These are phyloP conservation scores for Schizopora paradoxa DNA, from an alignment of 1,284 basidiomycete species.

Conservation along the genomic window DNA sequence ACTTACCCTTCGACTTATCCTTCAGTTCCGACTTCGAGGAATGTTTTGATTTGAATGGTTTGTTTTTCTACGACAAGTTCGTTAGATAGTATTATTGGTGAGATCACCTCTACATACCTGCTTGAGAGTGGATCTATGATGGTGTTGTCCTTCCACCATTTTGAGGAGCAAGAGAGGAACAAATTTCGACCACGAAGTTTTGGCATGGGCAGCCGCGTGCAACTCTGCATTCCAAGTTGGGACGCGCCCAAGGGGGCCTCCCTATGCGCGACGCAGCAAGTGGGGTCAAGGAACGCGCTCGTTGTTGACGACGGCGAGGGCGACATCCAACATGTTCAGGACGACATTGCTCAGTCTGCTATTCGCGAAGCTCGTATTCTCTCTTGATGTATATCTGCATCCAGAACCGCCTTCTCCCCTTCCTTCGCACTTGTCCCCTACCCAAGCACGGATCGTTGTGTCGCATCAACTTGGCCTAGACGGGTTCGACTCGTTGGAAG, in stretches of 20 bases:
- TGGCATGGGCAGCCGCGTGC: too few species aligned
- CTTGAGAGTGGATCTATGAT: conserved; percentile 80
- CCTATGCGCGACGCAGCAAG: too few species aligned
- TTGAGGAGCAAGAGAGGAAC: background rate
- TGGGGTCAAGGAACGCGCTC: too few species aligned
- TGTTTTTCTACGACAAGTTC: conserved; percentile 60
- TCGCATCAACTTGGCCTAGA: conserved; percentile 69
- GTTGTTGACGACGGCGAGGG: too few species aligned
- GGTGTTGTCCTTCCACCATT: conserved; percentile 37
- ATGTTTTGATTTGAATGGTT: conserved; percentile 86
- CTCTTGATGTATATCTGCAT: conserved; percentile 47
- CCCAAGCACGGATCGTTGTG: conserved; percentile 52
- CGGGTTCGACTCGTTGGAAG: conserved; percentile 45
- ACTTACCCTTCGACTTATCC: conserved; percentile 74
- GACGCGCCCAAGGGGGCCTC: background rate
- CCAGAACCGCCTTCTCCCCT: conserved; percentile 26
- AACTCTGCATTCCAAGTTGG: background rate
- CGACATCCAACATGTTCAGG: conserved; percentile 7
- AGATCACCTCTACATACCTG: conserved; percentile 48
- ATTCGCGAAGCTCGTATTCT: conserved; percentile 17
- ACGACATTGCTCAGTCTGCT: conserved; percentile 12
- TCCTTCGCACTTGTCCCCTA: conserved; percentile 38
- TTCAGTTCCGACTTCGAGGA: conserved; percentile 78
- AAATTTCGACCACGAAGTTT: too few species aligned
- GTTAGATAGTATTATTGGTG: conserved; percentile 8